Evolutionary conservation across 441 rosid genomes (phyloP), one percentile per base, ranked within the genome.

Genomic region (Arabidopsis hybrid): DNA sequence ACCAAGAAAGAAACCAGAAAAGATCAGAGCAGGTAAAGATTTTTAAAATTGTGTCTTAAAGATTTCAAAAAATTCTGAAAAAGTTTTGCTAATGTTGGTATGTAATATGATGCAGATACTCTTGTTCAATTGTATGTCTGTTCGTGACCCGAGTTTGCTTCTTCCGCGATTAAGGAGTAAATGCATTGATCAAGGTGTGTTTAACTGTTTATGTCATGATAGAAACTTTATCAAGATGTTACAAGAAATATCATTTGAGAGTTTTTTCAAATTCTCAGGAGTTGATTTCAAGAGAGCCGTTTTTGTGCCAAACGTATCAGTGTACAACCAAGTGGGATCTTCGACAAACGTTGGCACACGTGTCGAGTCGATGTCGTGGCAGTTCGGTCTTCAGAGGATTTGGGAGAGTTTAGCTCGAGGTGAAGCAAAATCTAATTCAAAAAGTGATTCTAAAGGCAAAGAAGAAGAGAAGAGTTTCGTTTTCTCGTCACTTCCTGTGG

Each of bases 71-170:
- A 5, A 46, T 58, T 63, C 29, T 14, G 52, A 70, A 35, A 1
- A 65, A 31, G 40, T 66, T 42, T 0, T n/a, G 34, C 10, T 58
- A 8, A 59, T 26, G 60, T 8, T 70, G 43, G 9, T 50, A 8
- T 74, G 13, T 26, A 12, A 12, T n/a, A 39, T 10, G 6, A 62
- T 74, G 89, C 91, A 92, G 99, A 91, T 92, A 82, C 79, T 95
- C 57, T 78, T 95, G 81, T 95, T 92, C 84, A 92, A 89, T 70
- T 95, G 99, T 75, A 95, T 95, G 98, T 72, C 95, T 0, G 95
- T 92, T 71, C 89, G 99, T 79, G 99, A 95, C 68, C 99, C 99
- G 59, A 85, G 85, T 83, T 81, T 91, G 81, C 99, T 92, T 71
- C 87, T 95, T 73, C 98, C 98, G 5, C 73, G 60, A 69, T 75